Percentiles rank a stretch among this genome's conserved stretches.
Conservation (phyloP, 2,329 filamentous ascomycete species). For the Fonsecaea erecta region DNA sequence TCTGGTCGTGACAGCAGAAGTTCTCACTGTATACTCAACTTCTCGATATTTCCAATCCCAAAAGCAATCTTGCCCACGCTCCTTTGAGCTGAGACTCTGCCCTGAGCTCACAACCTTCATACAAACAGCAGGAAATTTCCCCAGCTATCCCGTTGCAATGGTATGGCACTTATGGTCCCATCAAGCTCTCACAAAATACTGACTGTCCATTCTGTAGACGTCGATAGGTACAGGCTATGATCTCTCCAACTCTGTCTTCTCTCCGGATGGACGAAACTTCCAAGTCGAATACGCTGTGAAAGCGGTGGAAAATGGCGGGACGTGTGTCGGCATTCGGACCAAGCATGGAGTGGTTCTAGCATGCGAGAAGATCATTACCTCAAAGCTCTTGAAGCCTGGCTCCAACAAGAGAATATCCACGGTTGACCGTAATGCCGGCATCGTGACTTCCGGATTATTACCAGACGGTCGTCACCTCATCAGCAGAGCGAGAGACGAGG, state of each 20-base stretch:
- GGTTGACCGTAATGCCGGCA: conserved; percentile 89
- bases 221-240: conserved; percentile 99
- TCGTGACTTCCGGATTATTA: conserved; percentile 88
- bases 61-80: neutral
- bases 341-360: conserved; percentile 96
- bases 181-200: neutral
- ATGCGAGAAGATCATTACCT: conserved; percentile 93
- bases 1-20: neutral
- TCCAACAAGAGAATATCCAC: conserved; percentile 98
- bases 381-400: conserved; percentile 91
- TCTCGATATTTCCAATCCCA: neutral
- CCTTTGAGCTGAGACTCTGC: neutral
- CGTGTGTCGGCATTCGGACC: conserved; percentile 92
- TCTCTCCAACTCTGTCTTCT: conserved; percentile 99
- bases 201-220: conserved; percentile 63
- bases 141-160: conserved; percentile 4
- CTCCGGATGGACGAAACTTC: conserved; percentile 97
- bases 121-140: neutral
- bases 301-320: conserved; percentile 97
- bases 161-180: neutral
- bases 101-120: neutral
- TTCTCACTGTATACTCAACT: neutral
- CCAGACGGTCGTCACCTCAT: conserved; percentile 96
- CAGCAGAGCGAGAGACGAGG: conserved; percentile 91
- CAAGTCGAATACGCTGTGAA: conserved; percentile 98